Base-by-base conservation (phyloP, 768 basidiomycete species). In the Tulasnella sp. region DNA sequence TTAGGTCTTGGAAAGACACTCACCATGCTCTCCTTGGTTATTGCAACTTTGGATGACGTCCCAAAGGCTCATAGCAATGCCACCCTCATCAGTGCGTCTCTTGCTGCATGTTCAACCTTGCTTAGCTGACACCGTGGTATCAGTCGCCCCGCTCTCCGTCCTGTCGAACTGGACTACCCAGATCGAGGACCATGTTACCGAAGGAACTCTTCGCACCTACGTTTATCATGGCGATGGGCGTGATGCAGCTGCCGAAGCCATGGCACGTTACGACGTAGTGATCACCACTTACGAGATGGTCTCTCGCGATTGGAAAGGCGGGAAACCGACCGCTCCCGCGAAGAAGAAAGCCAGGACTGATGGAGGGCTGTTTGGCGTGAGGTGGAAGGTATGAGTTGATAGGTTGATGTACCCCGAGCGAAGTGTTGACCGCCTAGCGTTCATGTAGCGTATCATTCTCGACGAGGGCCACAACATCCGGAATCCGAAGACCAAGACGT, bases 381-480 rank as follows among this genome's bases (percentile, higher is more conserved):
- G 87, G 48, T 98, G 96, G 96, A 95, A 95, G 90, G 93, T 90
- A 70, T n/a, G 42, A 4, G 46, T 70, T 77, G 9, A 9, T 39
- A 15, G 32, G 40, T 13, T 40, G 29, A 40, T 20, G 37, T 71
- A 44, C 18, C 39, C n/a, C 6, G n/a, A 55, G 15, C 32, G 46
- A 51, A 69, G 23, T 2, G 75, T 18, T 37, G 15, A 67, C 13
- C 61, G 10, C 20, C 15, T 10, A 4, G 44, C 70, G 20, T 57
- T 57, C 74, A 29, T 51, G 23, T 78, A 93, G 91, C 87, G 96
- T 78, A 83, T 96, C 57, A 89, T 97, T 29, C 85, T 96, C 5
- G 96, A 98, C 80, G 96, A 98, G 84, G 96, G 94, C 0, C 96
- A 98, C 82, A 90, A 82, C 35, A 91, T 98, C 80, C 90, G 94